Evolutionary conservation across 1,284 basidiomycete species (phyloP).

Genomic region (Volvariella volvacea): DNA sequence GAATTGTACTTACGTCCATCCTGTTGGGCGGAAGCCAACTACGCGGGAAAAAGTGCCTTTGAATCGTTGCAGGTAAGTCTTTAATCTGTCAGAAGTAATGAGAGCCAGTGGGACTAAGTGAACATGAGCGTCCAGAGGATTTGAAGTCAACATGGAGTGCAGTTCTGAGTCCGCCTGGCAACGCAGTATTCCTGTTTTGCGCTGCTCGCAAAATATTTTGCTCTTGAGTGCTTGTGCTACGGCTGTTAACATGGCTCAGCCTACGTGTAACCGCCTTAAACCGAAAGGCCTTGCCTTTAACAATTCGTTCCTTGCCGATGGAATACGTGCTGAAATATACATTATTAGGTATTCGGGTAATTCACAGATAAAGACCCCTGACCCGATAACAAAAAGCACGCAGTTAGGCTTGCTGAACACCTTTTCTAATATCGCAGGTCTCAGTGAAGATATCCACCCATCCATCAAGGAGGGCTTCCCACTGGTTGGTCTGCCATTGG

Average conservation of each 20-base stretch:
- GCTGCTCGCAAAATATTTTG: slow-evolving; percentile 87
- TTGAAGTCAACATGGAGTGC: slow-evolving; percentile 68
- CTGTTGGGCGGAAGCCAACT: slow-evolving; percentile 87
- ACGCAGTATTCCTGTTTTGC: slow-evolving; percentile 74
- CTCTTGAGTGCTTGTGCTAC: slow-evolving; percentile 78
- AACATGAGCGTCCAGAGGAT: slow-evolving; percentile 75
- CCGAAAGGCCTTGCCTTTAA: slow-evolving; percentile 69
- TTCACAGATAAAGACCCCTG: slow-evolving; percentile 14
- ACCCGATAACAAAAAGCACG: slow-evolving; percentile 84
- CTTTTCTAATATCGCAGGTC: slow-evolving; percentile 18
- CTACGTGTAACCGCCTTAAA: neutral
- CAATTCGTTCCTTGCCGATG: slow-evolving; percentile 95
- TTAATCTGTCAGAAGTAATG: slow-evolving; percentile 75
- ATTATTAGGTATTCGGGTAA: slow-evolving; percentile 2
- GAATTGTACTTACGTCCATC: slow-evolving; percentile 73
- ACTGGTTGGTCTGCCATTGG: slow-evolving; percentile 30
- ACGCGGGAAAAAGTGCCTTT: slow-evolving; percentile 69
- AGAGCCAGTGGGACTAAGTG: slow-evolving; percentile 82
- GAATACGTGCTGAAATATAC: slow-evolving; percentile 79
- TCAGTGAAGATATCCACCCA: slow-evolving; percentile 19
- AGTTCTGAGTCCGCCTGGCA: slow-evolving; percentile 84
- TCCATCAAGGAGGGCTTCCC: slow-evolving; percentile 32
- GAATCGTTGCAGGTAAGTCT: slow-evolving; percentile 72
- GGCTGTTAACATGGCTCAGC: slow-evolving; percentile 35
- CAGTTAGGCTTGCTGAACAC: slow-evolving; percentile 10